These are phyloP conservation scores for Anacardium occidentale DNA, from an alignment of 345 rosid species.

Conservation along the genomic window DNA sequence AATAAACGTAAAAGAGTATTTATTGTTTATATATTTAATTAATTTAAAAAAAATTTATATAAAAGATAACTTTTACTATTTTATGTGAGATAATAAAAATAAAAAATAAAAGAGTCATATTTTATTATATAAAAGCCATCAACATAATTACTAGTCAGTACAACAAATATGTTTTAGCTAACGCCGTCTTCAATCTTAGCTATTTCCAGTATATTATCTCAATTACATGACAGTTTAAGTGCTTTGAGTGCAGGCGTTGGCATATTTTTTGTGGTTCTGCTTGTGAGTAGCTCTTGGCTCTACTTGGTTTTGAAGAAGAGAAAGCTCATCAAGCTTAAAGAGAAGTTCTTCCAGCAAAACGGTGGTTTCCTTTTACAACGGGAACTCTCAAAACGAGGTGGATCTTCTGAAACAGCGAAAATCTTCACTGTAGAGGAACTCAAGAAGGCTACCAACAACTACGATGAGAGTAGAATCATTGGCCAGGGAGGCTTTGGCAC, in stretches of 20 bases:
- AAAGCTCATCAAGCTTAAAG: slow-evolving; percentile 16
- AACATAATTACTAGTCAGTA: too few species aligned
- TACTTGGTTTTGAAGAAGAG: slow-evolving; percentile 15
- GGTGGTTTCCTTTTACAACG: slow-evolving; percentile 29
- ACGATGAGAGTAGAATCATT: slow-evolving; percentile 28
- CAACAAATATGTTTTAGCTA: too few species aligned
- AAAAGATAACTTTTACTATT: too few species aligned
- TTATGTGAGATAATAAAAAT: too few species aligned
- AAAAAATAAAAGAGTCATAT: too few species aligned
- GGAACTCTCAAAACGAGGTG: slow-evolving; percentile 15
- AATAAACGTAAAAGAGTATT: too few species aligned
- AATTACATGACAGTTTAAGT: background rate
- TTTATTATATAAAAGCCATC: too few species aligned
- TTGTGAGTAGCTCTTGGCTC: slow-evolving; percentile 11
- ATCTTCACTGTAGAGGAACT: slow-evolving; percentile 29
- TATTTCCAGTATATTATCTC: too few species aligned
- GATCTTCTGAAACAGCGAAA: slow-evolving; percentile 5
- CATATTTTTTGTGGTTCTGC: background rate
- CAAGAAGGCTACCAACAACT: slow-evolving; percentile 36
- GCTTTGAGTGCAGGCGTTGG: slow-evolving; percentile 10
- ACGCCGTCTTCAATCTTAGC: background rate
- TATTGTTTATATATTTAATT: too few species aligned
- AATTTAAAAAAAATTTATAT: too few species aligned
- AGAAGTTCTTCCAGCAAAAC: slow-evolving; percentile 24
- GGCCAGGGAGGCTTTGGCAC: slow-evolving; percentile 38